phyloP scores from a whole-genome alignment of 2,329 filamentous ascomycete genomes.

The Pseudocercospora fuligena region DNA sequence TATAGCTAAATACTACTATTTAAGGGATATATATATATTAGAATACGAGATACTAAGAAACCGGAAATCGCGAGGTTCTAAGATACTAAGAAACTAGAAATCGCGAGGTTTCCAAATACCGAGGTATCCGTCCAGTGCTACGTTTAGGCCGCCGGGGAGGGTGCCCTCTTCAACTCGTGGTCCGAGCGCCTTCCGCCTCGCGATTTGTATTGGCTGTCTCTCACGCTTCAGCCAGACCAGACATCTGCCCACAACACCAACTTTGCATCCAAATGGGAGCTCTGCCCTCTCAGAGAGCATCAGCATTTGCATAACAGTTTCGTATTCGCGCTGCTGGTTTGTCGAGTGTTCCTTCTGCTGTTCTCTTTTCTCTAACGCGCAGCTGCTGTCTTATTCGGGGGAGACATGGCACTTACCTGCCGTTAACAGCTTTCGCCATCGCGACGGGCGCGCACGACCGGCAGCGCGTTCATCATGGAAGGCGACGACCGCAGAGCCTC shows the following conservation, averaged over 20 bases:
- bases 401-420: constrained; percentile 7
- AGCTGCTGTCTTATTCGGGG: constrained; percentile 8
- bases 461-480: constrained; percentile 17
- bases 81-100: too few species aligned
- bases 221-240: neutral
- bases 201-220: neutral
- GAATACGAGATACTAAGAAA: too few species aligned
- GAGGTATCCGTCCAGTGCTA: too few species aligned
- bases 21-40: too few species aligned
- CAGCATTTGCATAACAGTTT: neutral
- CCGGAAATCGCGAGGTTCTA: too few species aligned
- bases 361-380: constrained; percentile 1
- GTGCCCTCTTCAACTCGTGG: too few species aligned
- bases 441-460: constrained; percentile 5
- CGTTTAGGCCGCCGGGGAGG: too few species aligned
- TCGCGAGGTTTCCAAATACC: too few species aligned
- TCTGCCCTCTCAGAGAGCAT: neutral
- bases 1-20: too few species aligned
- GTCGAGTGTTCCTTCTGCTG: constrained; percentile 24
- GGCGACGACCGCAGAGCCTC: constrained; percentile 17
- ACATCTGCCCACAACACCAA: constrained; percentile 1
- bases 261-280: neutral
- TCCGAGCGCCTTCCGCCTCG: neutral
- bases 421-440: constrained; percentile 2
- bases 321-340: constrained; percentile 8